Conservation (phyloP, 1,284 basidiomycete genomes). For the Leccinum proximum region DNA sequence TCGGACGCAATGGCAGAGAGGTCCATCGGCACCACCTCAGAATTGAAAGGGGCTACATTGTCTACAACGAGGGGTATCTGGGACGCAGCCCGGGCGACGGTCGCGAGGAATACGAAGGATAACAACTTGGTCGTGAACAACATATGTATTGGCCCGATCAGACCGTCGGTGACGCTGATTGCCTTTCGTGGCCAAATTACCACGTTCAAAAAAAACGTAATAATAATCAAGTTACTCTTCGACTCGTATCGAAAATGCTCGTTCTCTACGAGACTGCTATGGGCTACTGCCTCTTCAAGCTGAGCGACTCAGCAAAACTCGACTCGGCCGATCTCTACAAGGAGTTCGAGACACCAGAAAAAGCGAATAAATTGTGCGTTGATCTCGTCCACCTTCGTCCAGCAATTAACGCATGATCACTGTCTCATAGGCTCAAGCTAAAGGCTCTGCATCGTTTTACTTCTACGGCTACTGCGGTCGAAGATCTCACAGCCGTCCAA, state of each 20-base stretch:
- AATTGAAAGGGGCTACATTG: not conserved
- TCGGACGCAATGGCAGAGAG: conserved; percentile 33
- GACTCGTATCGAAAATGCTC: conserved; percentile 51
- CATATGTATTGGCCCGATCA: not conserved
- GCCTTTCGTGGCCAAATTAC: conserved; percentile 27
- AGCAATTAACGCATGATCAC: conserved; percentile 2
- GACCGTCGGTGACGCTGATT: not conserved
- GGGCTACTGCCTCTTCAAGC: conserved; percentile 98
- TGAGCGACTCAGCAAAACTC: conserved; percentile 88
- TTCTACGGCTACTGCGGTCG: conserved; percentile 97
- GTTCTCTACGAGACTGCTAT: conserved; percentile 85
- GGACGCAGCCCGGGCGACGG: conserved; percentile 1
- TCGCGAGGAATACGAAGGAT: conserved; percentile 9
- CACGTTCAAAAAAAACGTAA: conserved; percentile 31
- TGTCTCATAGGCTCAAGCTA: conserved; percentile 75
- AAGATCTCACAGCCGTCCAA: conserved; percentile 93
- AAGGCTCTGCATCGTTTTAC: conserved; percentile 96
- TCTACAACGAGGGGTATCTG: conserved; percentile 12
- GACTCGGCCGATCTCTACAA: conserved; percentile 86
- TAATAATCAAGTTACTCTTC: not conserved
- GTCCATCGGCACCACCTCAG: not conserved
- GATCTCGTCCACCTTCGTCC: conserved; percentile 6
- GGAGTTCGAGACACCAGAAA: conserved; percentile 91
- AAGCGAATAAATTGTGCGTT: conserved; percentile 88
- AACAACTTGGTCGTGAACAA: conserved; percentile 7